These are phyloP conservation scores for Cairneyella variabilis DNA, from an alignment of 495 filamentous ascomycete genomes.

Conservation along the genomic window DNA sequence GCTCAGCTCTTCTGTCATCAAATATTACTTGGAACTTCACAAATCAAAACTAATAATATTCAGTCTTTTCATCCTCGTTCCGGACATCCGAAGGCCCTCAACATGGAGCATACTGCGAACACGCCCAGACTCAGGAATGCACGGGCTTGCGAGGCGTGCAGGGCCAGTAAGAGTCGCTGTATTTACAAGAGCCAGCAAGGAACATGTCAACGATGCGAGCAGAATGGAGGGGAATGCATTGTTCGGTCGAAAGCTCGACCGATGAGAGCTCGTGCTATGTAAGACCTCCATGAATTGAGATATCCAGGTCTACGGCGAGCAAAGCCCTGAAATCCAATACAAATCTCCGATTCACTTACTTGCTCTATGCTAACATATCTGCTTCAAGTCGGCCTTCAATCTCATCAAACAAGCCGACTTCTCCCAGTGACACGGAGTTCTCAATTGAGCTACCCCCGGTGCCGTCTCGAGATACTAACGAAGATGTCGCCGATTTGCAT, in stretches of 20 bases:
- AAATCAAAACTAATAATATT: no score
- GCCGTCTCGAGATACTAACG: not conserved
- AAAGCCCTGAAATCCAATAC: no score
- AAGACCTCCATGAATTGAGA: not conserved
- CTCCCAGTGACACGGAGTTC: conserved; percentile 10
- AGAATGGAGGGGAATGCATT: conserved; percentile 17
- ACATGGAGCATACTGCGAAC: conserved; percentile 1
- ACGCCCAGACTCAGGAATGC: conserved; percentile 16
- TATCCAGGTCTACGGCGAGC: no score
- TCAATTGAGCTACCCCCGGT: conserved; percentile 20
- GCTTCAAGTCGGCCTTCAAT: conserved; percentile 2
- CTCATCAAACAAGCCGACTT: not conserved
- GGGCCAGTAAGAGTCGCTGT: conserved; percentile 24
- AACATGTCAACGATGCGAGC: conserved; percentile 21
- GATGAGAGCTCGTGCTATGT: conserved; percentile 14
- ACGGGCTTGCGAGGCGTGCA: conserved; percentile 24
- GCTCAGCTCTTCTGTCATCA: no score
- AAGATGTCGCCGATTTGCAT: conserved; percentile 15
- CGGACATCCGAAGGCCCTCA: not conserved
- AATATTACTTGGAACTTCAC: no score
- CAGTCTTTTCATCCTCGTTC: no score
- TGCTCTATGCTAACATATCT: not conserved
- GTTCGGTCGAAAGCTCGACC: conserved; percentile 23
- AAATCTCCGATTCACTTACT: no score
- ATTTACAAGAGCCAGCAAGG: conserved; percentile 12